phyloP scores from a whole-genome alignment of 2,329 filamentous ascomycete genomes.

The Xylariaceae sp. region DNA sequence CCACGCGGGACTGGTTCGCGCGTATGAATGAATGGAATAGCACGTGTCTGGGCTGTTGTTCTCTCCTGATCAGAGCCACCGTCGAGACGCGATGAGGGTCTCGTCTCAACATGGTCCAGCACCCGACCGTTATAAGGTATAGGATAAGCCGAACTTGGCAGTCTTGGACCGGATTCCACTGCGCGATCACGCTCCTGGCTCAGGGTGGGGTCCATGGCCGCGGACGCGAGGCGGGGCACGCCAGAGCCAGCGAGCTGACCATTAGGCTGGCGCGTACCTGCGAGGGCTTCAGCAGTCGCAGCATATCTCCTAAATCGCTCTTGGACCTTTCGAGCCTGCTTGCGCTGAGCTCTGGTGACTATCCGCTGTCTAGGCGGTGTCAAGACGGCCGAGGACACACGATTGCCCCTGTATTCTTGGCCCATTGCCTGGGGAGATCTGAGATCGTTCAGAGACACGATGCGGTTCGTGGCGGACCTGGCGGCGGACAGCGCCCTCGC shows the following conservation, averaged over 20 bases:
- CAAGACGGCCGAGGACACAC: slow-evolving; percentile 10
- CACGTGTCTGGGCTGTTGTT: too few species aligned
- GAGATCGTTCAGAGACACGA: slow-evolving; percentile 2
- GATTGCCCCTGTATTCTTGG: too few species aligned
- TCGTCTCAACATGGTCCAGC: too few species aligned
- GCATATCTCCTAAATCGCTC: slow-evolving; percentile 28
- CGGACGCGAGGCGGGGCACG: slow-evolving; percentile 10
- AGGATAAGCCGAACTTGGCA: slow-evolving; percentile 7
- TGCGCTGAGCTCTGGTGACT: slow-evolving; percentile 19
- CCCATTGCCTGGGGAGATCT: too few species aligned
- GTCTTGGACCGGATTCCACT: slow-evolving; percentile 4
- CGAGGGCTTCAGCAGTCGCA: slow-evolving; percentile 24
- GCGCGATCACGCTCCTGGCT: slow-evolving; percentile 10
- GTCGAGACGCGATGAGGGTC: too few species aligned
- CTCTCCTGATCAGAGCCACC: too few species aligned
- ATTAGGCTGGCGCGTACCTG: slow-evolving; percentile 12
- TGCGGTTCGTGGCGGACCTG: background rate
- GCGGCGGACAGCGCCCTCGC: slow-evolving; percentile 5
- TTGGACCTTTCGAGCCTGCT: slow-evolving; percentile 20
- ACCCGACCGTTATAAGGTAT: too few species aligned
- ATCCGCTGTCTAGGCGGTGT: slow-evolving; percentile 17
- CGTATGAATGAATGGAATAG: too few species aligned
- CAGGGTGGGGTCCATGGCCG: slow-evolving; percentile 10
- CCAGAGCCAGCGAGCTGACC: slow-evolving; percentile 8
- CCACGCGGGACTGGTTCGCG: too few species aligned